These are phyloP conservation scores for Trypanosoma brucei DNA, from an alignment of 208 protist species.

Conservation along the genomic window DNA sequence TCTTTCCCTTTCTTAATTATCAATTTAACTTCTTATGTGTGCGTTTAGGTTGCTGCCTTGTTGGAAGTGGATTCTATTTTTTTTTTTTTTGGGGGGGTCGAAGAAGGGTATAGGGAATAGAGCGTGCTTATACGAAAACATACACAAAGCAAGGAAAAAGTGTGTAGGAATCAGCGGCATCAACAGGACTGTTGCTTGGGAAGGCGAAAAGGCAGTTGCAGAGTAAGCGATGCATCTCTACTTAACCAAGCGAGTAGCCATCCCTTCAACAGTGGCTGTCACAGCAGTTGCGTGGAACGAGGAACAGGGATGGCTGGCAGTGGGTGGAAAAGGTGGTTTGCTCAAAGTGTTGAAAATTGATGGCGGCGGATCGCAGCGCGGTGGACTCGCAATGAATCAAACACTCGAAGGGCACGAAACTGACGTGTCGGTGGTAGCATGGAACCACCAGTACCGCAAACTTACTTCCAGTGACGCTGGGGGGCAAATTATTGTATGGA, in stretches of 20 bases:
- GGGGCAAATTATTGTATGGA: constrained; percentile 97
- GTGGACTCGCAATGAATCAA: constrained; percentile 93
- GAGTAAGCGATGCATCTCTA: constrained; percentile 89
- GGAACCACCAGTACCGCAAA: constrained; percentile 95
- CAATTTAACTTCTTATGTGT: too few species aligned
- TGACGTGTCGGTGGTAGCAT: constrained; percentile 79
- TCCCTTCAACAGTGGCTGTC: constrained; percentile 90
- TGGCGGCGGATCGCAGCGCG: constrained; percentile 54
- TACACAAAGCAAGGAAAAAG: too few species aligned
- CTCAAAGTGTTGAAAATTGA: constrained; percentile 96
- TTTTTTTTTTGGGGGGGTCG: too few species aligned
- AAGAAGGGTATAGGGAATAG: too few species aligned
- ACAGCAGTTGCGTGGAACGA: constrained; percentile 91
- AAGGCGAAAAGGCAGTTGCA: too few species aligned
- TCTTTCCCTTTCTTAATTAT: too few species aligned
- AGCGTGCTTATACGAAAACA: too few species aligned
- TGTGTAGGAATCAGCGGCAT: too few species aligned
- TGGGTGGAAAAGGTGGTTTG: constrained; percentile 92
- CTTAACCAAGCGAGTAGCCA: constrained; percentile 95
- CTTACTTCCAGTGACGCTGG: constrained; percentile 92
- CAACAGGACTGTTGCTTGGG: too few species aligned
- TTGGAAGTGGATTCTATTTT: too few species aligned
- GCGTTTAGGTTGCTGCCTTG: too few species aligned
- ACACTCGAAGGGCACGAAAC: constrained; percentile 92
- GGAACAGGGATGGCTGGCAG: constrained; percentile 95